Evolutionary conservation across 2,329 filamentous ascomycete genomes (phyloP).

Genomic region (Penicillium vulpinum): DNA sequence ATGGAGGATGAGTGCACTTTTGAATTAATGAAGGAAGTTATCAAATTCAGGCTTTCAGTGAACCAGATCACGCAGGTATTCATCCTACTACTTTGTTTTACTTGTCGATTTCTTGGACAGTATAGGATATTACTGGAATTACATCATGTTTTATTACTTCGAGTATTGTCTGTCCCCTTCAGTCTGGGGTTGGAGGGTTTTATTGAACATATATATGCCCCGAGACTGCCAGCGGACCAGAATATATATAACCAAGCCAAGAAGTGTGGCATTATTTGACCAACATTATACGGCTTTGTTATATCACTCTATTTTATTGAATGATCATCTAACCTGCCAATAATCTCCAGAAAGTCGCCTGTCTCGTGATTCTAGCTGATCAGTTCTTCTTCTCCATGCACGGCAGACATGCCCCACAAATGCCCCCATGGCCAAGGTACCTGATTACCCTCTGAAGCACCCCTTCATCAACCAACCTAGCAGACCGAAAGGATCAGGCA

Average conservation of each 20-base stretch:
- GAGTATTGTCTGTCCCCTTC: neutral
- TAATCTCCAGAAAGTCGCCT: no score
- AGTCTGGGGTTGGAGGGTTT: neutral
- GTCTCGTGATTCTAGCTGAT: neutral
- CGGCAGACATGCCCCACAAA: constrained; percentile 16
- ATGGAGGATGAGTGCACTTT: neutral
- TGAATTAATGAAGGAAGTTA: neutral
- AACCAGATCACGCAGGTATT: neutral
- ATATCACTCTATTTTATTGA: neutral
- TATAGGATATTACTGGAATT: neutral
- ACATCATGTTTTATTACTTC: neutral
- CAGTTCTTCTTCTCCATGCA: constrained; percentile 8
- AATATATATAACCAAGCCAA: neutral
- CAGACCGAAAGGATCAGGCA: constrained; percentile 38
- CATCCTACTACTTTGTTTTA: neutral
- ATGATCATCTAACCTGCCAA: neutral
- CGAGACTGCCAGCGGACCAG: neutral
- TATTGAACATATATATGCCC: neutral
- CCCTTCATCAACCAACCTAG: constrained; percentile 34
- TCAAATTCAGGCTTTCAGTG: neutral
- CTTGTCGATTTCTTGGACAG: neutral
- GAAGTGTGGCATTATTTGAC: neutral
- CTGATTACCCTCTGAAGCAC: constrained; percentile 29
- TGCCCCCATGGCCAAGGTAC: constrained; percentile 13
- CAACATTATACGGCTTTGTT: neutral